A percentile compares a stretch with the other conserved stretches of the same genome.
Conservation (phyloP, 1,284 basidiomycete species). For the Sporisorium graminicola region DNA sequence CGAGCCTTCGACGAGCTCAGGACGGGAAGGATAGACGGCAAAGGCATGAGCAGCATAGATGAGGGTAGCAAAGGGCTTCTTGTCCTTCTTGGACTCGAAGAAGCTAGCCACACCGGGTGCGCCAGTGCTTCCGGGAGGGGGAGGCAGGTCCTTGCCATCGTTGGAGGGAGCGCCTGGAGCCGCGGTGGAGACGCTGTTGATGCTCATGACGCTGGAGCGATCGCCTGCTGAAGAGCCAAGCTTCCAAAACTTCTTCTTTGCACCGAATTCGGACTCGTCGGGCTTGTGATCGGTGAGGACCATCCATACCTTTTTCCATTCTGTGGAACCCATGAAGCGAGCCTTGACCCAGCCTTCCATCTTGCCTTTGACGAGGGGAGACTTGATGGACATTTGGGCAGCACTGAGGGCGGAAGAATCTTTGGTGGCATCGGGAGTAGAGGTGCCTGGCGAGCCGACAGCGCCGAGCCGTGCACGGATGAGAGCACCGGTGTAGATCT, state of each 20-base stretch:
- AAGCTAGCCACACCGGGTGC: constrained; percentile 65
- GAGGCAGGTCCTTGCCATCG: constrained; percentile 48
- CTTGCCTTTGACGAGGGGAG: constrained; percentile 74
- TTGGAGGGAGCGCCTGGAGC: constrained; percentile 40
- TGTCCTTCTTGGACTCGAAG: constrained; percentile 66
- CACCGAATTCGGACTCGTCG: constrained; percentile 49
- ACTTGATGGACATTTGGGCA: constrained; percentile 52
- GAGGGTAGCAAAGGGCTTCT: constrained; percentile 65
- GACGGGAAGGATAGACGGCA: constrained; percentile 67
- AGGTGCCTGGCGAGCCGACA: constrained; percentile 49
- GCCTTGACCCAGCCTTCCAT: constrained; percentile 94
- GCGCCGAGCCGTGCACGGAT: constrained; percentile 73
- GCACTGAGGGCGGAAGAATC: constrained; percentile 23
- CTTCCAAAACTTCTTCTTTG: constrained; percentile 59
- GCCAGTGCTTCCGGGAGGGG: constrained; percentile 61
- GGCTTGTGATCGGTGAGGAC: constrained; percentile 73
- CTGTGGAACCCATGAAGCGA: constrained; percentile 91
- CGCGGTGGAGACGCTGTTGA: constrained; percentile 34
- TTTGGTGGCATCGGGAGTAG: constrained; percentile 28
- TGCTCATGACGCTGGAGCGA: constrained; percentile 55
- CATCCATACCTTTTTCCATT: constrained; percentile 95
- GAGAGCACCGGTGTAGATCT: constrained; percentile 96
- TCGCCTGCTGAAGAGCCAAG: constrained; percentile 51
- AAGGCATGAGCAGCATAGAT: constrained; percentile 64
- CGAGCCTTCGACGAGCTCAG: constrained; percentile 67